Conservation (phyloP, 805 yeast species). For the Debaryomyces hansenii region DNA sequence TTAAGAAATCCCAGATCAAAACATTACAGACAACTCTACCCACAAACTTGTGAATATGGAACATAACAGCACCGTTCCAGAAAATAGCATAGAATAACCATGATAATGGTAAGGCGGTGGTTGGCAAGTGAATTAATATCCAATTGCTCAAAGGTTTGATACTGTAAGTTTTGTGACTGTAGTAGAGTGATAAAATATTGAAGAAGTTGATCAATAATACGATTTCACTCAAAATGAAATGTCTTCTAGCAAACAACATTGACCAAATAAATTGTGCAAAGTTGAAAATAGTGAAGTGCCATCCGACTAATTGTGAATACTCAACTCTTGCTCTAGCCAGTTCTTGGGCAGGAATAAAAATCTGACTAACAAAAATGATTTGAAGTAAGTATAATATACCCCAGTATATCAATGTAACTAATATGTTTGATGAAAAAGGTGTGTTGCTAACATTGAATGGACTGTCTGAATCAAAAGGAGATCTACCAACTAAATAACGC, state of each 20-base stretch:
- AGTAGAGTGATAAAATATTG: conserved; percentile 56
- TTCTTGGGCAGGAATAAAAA: conserved; percentile 35
- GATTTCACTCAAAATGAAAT: conserved; percentile 60
- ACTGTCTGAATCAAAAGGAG: conserved; percentile 44
- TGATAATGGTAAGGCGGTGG: conserved; percentile 67
- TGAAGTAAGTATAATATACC: conserved; percentile 52
- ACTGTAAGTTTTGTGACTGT: conserved; percentile 58
- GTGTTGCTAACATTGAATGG: conserved; percentile 59
- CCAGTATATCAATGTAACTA: conserved; percentile 60
- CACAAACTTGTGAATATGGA: conserved; percentile 58
- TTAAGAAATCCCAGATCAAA: conserved; percentile 73
- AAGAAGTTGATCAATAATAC: conserved; percentile 58
- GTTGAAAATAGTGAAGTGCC: conserved; percentile 67
- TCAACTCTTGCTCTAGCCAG: conserved; percentile 17
- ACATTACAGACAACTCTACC: conserved; percentile 72
- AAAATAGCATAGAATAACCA: conserved; percentile 75
- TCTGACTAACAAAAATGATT: conserved; percentile 47
- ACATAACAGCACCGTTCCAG: conserved; percentile 83
- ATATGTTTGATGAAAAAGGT: conserved; percentile 64
- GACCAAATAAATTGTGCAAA: conserved; percentile 63
- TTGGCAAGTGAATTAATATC: conserved; percentile 63
- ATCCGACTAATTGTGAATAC: conserved; percentile 43
- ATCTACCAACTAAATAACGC: conserved; percentile 57
- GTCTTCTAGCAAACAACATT: conserved; percentile 55
- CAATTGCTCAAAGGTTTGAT: conserved; percentile 53